Evolutionary conservation across 257 asterid species (phyloP).

Genomic region (Capsicum baccatum): DNA sequence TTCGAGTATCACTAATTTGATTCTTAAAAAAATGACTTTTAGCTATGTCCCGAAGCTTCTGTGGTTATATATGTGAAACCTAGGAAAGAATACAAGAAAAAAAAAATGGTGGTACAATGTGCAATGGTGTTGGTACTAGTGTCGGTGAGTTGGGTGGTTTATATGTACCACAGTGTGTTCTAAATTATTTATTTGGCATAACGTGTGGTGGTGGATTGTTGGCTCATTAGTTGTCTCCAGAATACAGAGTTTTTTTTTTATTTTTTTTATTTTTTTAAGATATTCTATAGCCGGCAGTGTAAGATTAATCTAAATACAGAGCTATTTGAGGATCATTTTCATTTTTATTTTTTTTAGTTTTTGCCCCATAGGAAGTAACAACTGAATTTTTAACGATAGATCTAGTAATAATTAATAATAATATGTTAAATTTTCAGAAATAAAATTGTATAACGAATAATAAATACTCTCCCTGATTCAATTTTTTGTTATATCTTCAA

Average conservation of each 20-base stretch:
- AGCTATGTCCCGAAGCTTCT: neutral
- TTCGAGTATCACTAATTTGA: neutral
- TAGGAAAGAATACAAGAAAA: neutral
- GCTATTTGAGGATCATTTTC: neutral
- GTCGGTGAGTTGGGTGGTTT: slow-evolving; percentile 5
- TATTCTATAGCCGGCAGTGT: too few relatives aligned
- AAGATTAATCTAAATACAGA: neutral
- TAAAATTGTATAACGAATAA: neutral
- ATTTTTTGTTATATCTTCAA: neutral
- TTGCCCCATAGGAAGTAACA: too few relatives aligned
- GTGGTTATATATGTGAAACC: neutral
- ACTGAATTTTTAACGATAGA: neutral
- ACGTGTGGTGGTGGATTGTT: neutral
- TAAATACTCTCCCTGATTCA: neutral
- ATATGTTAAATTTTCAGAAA: neutral
- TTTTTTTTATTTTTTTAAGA: too few relatives aligned
- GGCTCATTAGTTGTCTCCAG: slow-evolving; percentile 5
- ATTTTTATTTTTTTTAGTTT: neutral
- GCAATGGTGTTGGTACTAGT: neutral
- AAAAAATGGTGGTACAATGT: neutral
- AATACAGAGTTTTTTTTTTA: neutral
- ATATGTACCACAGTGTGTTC: neutral
- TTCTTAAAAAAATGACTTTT: neutral
- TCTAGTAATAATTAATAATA: neutral
- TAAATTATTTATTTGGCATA: neutral